Base-by-base conservation (phyloP, 1,139 yeast genomes). In the Tardiomyces depauwii region DNA sequence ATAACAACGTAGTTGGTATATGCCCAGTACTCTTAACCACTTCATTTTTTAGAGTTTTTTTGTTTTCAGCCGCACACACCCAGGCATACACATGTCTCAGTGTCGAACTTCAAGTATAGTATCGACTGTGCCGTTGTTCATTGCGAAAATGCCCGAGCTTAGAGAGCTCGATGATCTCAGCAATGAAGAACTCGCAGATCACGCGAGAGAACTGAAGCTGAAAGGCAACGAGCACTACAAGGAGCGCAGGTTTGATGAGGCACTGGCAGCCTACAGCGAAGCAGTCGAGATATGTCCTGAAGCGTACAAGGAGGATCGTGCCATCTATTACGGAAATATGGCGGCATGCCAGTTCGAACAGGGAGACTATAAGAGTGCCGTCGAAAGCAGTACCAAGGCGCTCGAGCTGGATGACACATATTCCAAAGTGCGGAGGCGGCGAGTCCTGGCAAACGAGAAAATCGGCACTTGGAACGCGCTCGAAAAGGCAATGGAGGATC, bases 331-430 rank as follows among this genome's bases (percentile, higher is more conserved):
- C 60, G 78, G 89, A 18, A 86, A 86, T 62, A 68, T 91, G 53
- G 89, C 94, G 0, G 88, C 85, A 52, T 88, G 82, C 11, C 80
- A 83, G 51, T 73, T 82, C 55, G 79, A 81, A 58, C 60, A 80
- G 50, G 93, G 84, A 54, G 77, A 78, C 53, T 84, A 82, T 64
- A 89, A 89, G 5, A 71, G 74, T 46, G 84, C 91, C 1, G 76
- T 84, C 2, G 68, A 65, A 16, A 88, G 83, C 56, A 78, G 91
- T 58, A 74, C 77, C 39, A 64, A 66, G 25, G 80, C 94, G 0
- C 64, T 85, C 42, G 72, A 71, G 42, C 58, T 77, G 2, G 83
- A 85, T 56, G 71, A 76, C 1, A 62, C 67, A 36, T 80, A 82
- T 58, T 62, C 76, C 43, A 86, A 85, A 61, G 88, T 85, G 0